Evolutionary conservation across 805 yeast species (phyloP).

Genomic region (Dipodascopsis uninucleata): DNA sequence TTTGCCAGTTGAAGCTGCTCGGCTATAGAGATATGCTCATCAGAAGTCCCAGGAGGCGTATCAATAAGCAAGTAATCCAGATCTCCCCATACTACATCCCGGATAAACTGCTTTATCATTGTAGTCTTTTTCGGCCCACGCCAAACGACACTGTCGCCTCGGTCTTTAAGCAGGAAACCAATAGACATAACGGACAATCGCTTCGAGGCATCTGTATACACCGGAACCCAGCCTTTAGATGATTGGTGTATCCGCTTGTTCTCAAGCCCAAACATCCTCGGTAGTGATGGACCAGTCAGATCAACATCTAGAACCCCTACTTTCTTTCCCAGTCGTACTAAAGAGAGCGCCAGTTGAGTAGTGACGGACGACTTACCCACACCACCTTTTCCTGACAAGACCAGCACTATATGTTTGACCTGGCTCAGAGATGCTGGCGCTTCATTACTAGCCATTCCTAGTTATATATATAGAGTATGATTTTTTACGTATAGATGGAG

Average conservation of each 20-base stretch:
- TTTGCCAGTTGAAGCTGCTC: slow-evolving; percentile 67
- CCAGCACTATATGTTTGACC: slow-evolving; percentile 73
- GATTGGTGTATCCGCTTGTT: slow-evolving; percentile 74
- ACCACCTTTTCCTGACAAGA: slow-evolving; percentile 94
- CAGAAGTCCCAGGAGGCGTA: slow-evolving; percentile 99
- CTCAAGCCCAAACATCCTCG: slow-evolving; percentile 94
- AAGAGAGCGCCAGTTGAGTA: slow-evolving; percentile 83
- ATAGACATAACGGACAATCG: slow-evolving; percentile 73
- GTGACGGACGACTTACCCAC: slow-evolving; percentile 97
- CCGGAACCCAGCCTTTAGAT: slow-evolving; percentile 89
- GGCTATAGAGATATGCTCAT: slow-evolving; percentile 95
- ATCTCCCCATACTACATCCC: slow-evolving; percentile 88
- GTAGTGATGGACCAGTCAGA: slow-evolving; percentile 93
- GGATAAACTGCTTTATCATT: slow-evolving; percentile 89
- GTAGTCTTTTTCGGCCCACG: slow-evolving; percentile 98
- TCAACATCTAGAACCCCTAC: slow-evolving; percentile 97
- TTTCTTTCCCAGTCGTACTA: slow-evolving; percentile 63
- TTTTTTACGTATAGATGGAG: too few species aligned
- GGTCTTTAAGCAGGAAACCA: slow-evolving; percentile 77
- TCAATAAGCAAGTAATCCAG: slow-evolving; percentile 78
- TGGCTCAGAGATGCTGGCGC: slow-evolving; percentile 39
- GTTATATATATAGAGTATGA: too few species aligned
- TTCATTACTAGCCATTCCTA: too few species aligned
- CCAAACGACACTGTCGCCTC: slow-evolving; percentile 95
- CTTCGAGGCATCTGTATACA: slow-evolving; percentile 43